Evolutionary conservation across 1,284 basidiomycete species (phyloP).

Genomic region (Coriolopsis trogii): DNA sequence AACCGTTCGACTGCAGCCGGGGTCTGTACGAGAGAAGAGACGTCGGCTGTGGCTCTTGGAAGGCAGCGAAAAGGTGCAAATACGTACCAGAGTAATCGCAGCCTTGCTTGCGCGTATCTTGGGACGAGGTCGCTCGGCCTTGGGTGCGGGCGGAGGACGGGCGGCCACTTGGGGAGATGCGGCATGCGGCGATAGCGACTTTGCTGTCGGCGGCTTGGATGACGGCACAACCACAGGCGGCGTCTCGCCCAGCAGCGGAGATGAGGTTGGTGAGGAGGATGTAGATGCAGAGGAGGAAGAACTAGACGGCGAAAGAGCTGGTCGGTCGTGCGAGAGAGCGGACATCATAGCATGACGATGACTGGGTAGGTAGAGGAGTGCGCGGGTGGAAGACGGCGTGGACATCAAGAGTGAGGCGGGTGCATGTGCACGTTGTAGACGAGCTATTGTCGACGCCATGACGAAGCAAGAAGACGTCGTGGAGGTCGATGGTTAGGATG

Average conservation of each 20-base stretch:
- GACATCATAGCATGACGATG: constrained; percentile 65
- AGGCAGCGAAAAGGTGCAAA: neutral
- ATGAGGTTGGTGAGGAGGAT: constrained; percentile 32
- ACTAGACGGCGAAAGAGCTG: constrained; percentile 21
- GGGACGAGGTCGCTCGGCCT: constrained; percentile 63
- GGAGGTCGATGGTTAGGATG: constrained; percentile 11
- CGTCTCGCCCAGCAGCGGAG: constrained; percentile 46
- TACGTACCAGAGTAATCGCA: constrained; percentile 79
- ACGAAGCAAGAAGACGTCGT: constrained; percentile 1
- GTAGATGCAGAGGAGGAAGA: constrained; percentile 26
- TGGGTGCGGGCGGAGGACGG: constrained; percentile 68
- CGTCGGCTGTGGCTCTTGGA: constrained; percentile 3
- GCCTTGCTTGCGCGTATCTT: constrained; percentile 79
- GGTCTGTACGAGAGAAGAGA: constrained; percentile 55
- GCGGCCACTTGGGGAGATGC: constrained; percentile 72
- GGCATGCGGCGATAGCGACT: constrained; percentile 54
- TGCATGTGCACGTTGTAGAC: constrained; percentile 21
- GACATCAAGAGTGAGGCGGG: constrained; percentile 14
- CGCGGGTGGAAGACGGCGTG: constrained; percentile 12
- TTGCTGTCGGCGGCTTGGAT: constrained; percentile 38
- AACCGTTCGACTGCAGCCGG: constrained; percentile 80
- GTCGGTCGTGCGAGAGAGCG: constrained; percentile 40
- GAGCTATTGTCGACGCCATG: constrained; percentile 25
- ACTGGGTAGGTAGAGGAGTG: constrained; percentile 28
- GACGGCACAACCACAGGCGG: constrained; percentile 49